Conservation (phyloP, 2,329 filamentous ascomycete species). For the Immersiporthe knoxdaviesiana region DNA sequence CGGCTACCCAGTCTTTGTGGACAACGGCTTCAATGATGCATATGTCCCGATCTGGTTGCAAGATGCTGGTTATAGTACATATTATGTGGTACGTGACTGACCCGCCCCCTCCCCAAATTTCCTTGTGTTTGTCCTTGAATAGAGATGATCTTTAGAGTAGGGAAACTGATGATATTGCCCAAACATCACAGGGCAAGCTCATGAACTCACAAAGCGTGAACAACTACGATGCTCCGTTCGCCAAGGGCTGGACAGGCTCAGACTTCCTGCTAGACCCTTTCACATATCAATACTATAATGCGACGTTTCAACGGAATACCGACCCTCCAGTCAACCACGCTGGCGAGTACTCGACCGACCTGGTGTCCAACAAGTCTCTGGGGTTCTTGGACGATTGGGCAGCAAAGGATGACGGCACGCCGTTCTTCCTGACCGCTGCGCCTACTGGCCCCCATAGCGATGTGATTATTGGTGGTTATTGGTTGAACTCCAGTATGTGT, state of each 20-base stretch:
- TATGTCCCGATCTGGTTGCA: constrained; percentile 74
- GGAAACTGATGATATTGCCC: no score
- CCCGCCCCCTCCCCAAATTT: no score
- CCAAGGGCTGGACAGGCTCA: constrained; percentile 9
- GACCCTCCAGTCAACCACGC: constrained; percentile 10
- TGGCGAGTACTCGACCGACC: constrained; percentile 8
- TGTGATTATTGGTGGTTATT: constrained; percentile 46
- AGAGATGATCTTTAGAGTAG: no score
- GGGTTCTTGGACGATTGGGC: constrained; percentile 10
- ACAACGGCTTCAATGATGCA: constrained; percentile 65
- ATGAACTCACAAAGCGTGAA: constrained; percentile 6
- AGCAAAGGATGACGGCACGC: constrained; percentile 35
- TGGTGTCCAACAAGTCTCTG: constrained; percentile 1
- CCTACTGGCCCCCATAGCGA: constrained; percentile 66
- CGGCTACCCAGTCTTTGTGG: constrained; percentile 68
- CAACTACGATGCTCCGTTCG: constrained; percentile 4
- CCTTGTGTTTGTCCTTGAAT: neutral
- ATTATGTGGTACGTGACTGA: constrained; percentile 54
- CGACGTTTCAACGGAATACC: constrained; percentile 8
- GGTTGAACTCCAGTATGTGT: constrained; percentile 21
- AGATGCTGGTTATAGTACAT: constrained; percentile 68
- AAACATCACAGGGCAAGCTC: neutral
- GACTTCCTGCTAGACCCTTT: constrained; percentile 10
- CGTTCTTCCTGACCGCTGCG: constrained; percentile 70
- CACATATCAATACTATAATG: constrained; percentile 6